A percentile compares a stretch with the other conserved stretches of the same genome.
These are phyloP conservation scores for Juglanconis oblonga DNA, from an alignment of 2,329 filamentous ascomycete species.

Conservation along the genomic window DNA sequence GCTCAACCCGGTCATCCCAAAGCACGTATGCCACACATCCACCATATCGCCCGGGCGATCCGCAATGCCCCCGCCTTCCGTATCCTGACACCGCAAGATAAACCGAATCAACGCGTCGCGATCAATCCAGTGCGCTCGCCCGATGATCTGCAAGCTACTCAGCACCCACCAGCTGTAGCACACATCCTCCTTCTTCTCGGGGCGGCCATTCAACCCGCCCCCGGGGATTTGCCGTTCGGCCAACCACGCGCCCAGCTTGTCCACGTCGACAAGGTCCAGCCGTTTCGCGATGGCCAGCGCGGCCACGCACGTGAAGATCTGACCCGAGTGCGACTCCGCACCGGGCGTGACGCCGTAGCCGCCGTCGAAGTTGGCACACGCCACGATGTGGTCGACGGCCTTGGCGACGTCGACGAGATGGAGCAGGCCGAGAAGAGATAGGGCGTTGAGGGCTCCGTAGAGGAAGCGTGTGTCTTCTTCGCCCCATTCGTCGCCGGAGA, in stretches of 20 bases:
- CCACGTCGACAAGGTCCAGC: constrained; percentile 77
- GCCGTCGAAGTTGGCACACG: constrained; percentile 91
- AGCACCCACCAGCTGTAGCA: constrained; percentile 99
- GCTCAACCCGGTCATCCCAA: constrained; percentile 84
- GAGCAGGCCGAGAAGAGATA: constrained; percentile 77
- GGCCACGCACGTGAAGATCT: constrained; percentile 92
- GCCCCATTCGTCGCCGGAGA: constrained; percentile 93
- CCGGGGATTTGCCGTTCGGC: constrained; percentile 86
- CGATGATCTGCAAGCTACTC: constrained; percentile 87
- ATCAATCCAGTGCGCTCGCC: constrained; percentile 89
- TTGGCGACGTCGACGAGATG: constrained; percentile 73
- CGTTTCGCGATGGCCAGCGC: constrained; percentile 80
- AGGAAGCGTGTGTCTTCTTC: constrained; percentile 94
- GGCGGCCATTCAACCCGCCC: constrained; percentile 88
- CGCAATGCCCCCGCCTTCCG: constrained; percentile 77
- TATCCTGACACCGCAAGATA: constrained; percentile 86
- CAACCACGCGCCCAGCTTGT: constrained; percentile 83
- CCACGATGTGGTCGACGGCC: constrained; percentile 74
- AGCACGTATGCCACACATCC: constrained; percentile 93
- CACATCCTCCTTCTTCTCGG: constrained; percentile 93
- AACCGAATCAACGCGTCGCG: constrained; percentile 72
- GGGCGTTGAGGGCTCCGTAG: constrained; percentile 82
- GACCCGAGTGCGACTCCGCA: constrained; percentile 90
- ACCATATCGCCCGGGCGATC: constrained; percentile 93
- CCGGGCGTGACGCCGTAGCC: constrained; percentile 88